These are phyloP conservation scores for Blastobotrys serpentis DNA, from an alignment of 1,139 yeast species.

Conservation along the genomic window DNA sequence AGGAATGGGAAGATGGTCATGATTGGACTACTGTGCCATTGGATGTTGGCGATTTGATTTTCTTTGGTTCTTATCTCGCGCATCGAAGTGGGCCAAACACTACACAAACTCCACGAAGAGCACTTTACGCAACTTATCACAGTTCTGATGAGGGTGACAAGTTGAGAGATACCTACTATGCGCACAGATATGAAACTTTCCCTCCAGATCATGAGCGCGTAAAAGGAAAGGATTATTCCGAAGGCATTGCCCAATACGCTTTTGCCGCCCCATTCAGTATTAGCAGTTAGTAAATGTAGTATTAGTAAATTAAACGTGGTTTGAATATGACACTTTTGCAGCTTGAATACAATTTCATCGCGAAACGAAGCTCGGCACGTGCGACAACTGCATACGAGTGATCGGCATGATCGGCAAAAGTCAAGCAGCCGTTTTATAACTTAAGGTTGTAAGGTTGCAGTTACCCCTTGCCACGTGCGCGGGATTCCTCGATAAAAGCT, in stretches of 20 bases:
- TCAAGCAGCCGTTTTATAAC: no score
- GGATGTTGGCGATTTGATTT: conserved; percentile 17
- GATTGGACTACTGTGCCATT: conserved; percentile 20
- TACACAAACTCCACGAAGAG: conserved; percentile 16
- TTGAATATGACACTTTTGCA: no score
- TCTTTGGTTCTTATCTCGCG: conserved; percentile 21
- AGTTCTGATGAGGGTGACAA: conserved; percentile 16
- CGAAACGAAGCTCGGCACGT: no score
- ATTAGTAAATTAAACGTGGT: background rate
- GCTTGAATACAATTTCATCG: no score
- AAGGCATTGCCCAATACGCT: conserved; percentile 19
- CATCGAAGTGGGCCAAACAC: conserved; percentile 21
- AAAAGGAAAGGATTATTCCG: conserved; percentile 18
- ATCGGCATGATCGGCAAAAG: background rate
- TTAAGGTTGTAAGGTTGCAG: no score
- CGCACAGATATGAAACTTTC: conserved; percentile 17
- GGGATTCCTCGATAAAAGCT: no score
- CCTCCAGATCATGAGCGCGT: conserved; percentile 22
- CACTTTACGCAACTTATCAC: conserved; percentile 21
- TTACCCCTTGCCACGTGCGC: no score
- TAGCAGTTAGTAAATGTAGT: conserved; percentile 1
- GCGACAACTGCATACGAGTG: background rate
- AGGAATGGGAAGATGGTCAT: conserved; percentile 20
- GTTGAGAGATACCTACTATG: conserved; percentile 18
- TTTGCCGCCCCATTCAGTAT: conserved; percentile 21